phyloP scores from a whole-genome alignment of 441 rosid genomes.

The Cnidoscolus chayamansa region DNA sequence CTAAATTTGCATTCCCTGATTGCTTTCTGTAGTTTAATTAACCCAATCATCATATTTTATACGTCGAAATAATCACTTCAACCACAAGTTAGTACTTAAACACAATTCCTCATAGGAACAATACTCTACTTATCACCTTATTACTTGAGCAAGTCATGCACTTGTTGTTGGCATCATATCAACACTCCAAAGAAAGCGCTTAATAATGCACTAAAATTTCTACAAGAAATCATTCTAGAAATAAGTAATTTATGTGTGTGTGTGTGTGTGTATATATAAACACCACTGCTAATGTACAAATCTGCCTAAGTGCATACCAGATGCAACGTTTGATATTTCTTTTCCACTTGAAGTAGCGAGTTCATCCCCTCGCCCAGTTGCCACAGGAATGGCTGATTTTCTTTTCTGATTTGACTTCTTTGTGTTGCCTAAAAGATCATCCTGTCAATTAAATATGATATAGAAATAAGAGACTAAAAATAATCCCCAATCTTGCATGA shows the following conservation, averaged over 20 bases:
- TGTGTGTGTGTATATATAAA: too few relatives aligned
- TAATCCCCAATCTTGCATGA: conserved; percentile 3
- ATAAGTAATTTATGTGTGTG: not conserved
- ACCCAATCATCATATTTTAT: too few relatives aligned
- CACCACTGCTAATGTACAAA: not conserved
- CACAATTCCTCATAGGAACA: too few relatives aligned
- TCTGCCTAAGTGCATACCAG: conserved; percentile 18
- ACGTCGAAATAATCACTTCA: too few relatives aligned
- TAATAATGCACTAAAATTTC: conserved; percentile 2
- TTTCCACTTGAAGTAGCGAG: conserved; percentile 35
- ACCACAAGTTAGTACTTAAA: too few relatives aligned
- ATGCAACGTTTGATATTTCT: conserved; percentile 36
- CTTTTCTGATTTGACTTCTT: conserved; percentile 35
- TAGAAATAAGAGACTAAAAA: conserved; percentile 10
- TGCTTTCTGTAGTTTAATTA: too few relatives aligned
- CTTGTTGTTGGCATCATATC: too few relatives aligned
- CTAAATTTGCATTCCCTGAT: too few relatives aligned
- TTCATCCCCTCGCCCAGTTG: conserved; percentile 37
- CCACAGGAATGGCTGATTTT: conserved; percentile 28
- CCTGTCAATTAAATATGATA: conserved; percentile 33
- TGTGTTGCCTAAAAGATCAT: conserved; percentile 42
- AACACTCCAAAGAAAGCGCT: not conserved
- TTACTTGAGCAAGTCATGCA: too few relatives aligned
- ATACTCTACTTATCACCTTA: too few relatives aligned
- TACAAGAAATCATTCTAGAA: not conserved